Percentiles rank a stretch among this genome's conserved stretches.
phyloP scores from a whole-genome alignment of 345 rosid genomes.

The Arabidopsis thaliana region DNA sequence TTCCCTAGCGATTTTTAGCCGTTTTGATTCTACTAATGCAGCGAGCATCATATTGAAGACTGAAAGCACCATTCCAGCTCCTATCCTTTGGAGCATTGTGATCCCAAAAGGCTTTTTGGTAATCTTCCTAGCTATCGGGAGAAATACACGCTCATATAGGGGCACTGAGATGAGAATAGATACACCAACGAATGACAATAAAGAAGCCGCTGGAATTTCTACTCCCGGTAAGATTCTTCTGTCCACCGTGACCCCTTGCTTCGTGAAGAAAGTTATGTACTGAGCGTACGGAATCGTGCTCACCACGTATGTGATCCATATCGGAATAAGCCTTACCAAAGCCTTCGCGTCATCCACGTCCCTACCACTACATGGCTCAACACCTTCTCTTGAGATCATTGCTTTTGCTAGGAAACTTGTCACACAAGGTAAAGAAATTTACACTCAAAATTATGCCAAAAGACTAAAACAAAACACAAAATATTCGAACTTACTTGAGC shows the following conservation, averaged over 20 bases:
- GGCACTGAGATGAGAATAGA: conserved; percentile 64
- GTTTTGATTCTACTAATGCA: conserved; percentile 38
- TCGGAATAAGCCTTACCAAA: conserved; percentile 66
- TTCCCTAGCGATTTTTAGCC: conserved; percentile 23
- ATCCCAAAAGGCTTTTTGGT: conserved; percentile 44
- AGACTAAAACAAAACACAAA: background rate
- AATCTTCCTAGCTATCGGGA: conserved; percentile 53
- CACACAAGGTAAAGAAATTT: background rate
- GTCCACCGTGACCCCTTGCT: conserved; percentile 74
- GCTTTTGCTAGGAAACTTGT: conserved; percentile 55
- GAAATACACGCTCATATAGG: conserved; percentile 52
- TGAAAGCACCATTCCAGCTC: conserved; percentile 42
- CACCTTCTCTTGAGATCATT: conserved; percentile 42
- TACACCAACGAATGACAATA: conserved; percentile 62
- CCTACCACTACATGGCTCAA: conserved; percentile 57
- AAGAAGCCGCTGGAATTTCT: conserved; percentile 67
- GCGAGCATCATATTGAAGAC: conserved; percentile 35
- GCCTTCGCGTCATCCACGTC: conserved; percentile 88
- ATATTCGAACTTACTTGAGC: conserved; percentile 27
- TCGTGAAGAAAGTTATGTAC: conserved; percentile 69
- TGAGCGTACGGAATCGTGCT: conserved; percentile 62
- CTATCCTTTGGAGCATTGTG: conserved; percentile 47
- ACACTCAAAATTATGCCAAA: background rate
- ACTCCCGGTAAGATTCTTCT: conserved; percentile 58
- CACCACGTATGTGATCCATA: conserved; percentile 71